Percentiles rank a stretch among this genome's conserved stretches.
These are phyloP conservation scores for Penicillium waksmanii DNA, from an alignment of 495 filamentous ascomycete species.

Conservation along the genomic window DNA sequence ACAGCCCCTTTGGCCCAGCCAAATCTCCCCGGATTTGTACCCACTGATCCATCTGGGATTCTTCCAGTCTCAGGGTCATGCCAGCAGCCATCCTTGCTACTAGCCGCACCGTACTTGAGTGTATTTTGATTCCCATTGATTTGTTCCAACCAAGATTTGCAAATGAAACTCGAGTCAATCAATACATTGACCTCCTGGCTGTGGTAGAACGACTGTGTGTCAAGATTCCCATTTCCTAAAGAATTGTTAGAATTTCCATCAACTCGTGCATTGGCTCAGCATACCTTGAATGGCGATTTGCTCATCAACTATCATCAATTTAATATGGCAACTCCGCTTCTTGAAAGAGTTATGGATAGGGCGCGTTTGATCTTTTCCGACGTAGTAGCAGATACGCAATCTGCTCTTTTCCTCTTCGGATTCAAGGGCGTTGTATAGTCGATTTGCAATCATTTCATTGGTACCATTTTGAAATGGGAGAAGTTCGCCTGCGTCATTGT, in stretches of 20 bases:
- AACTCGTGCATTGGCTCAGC: background rate
- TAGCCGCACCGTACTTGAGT: slow-evolving; percentile 59
- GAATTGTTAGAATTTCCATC: background rate
- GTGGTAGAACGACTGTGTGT: slow-evolving; percentile 82
- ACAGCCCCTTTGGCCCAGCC: slow-evolving; percentile 65
- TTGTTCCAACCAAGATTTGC: slow-evolving; percentile 62
- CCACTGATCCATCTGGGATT: slow-evolving; percentile 61
- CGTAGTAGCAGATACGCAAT: slow-evolving; percentile 67
- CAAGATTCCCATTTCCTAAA: slow-evolving; percentile 73
- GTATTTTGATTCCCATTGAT: slow-evolving; percentile 75
- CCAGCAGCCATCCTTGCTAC: slow-evolving; percentile 54
- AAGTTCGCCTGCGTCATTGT: slow-evolving; percentile 77
- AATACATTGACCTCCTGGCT: slow-evolving; percentile 77
- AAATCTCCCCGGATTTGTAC: slow-evolving; percentile 59
- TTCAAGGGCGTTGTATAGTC: slow-evolving; percentile 55
- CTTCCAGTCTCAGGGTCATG: slow-evolving; percentile 56
- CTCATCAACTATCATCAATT: slow-evolving; percentile 74
- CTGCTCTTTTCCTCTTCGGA: slow-evolving; percentile 45
- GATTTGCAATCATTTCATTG: slow-evolving; percentile 69
- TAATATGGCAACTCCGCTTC: slow-evolving; percentile 71
- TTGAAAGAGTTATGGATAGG: slow-evolving; percentile 67
- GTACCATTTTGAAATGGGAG: slow-evolving; percentile 76
- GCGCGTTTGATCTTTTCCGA: slow-evolving; percentile 68
- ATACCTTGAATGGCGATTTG: slow-evolving; percentile 62
- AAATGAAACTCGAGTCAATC: slow-evolving; percentile 64